A percentile compares a stretch with the other conserved stretches of the same genome.
Conservation (phyloP, 2,329 filamentous ascomycete genomes). For the Pseudogymnoascus sp. region DNA sequence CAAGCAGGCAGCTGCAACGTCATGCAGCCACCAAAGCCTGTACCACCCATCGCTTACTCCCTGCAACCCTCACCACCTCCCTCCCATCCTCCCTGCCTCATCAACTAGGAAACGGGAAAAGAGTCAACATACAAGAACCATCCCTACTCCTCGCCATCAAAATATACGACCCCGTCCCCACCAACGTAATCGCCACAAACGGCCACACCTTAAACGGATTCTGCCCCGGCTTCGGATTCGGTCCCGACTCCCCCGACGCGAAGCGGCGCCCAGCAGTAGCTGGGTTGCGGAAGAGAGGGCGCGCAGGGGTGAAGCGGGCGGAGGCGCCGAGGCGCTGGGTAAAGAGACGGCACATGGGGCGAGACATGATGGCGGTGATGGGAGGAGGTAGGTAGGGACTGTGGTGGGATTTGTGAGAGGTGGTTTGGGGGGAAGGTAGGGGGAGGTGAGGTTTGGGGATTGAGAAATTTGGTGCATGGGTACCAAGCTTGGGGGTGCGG, state of each 20-base stretch:
- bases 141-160: slow-evolving; percentile 41
- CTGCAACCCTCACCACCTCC: neutral
- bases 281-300: neutral
- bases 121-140: slow-evolving; percentile 23
- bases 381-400: neutral
- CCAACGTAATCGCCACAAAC: slow-evolving; percentile 34
- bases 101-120: too few species aligned
- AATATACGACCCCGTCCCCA: slow-evolving; percentile 40
- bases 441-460: neutral
- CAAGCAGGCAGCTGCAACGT: neutral
- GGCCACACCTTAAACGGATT: slow-evolving; percentile 31
- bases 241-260: slow-evolving; percentile 23
- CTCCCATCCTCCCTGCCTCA: too few species aligned
- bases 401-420: neutral
- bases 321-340: neutral
- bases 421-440: neutral
- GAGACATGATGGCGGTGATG: neutral
- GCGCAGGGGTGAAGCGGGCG: too few species aligned
- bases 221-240: slow-evolving; percentile 23
- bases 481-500: neutral
- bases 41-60: neutral
- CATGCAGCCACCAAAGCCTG: neutral
- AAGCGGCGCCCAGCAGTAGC: slow-evolving; percentile 19
- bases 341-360: neutral
- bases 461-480: slow-evolving; percentile 7